Evolutionary conservation across 108 stramenopile genomes (phyloP), one percentile per base, ranked within the genome.

Genomic region (Epithemia pelagica): DNA sequence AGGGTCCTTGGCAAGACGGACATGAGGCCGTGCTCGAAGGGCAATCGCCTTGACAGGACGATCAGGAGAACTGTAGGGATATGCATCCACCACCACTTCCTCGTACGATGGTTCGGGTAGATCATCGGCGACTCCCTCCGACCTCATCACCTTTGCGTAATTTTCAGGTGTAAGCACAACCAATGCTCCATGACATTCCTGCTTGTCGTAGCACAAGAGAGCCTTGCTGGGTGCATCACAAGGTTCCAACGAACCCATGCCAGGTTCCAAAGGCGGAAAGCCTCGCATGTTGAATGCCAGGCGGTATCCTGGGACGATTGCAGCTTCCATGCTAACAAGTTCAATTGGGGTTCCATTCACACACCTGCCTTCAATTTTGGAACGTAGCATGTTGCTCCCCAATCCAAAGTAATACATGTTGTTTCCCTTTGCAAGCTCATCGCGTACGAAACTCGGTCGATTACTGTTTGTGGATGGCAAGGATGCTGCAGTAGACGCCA

Each of bases 141-240:
- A 77, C 58, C 54, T 32, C 69, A 70, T 77, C 0, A 85, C 73
- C n/a, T 61, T 61, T 33, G 79, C 78, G 64, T 85, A 85, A 22
- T 79, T 76, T 56, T 81, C 75, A 21, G 73, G 54, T n/a, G 69
- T 59, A 21, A 85, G 58, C 26, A 64, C 46, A 21, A 76, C 37
- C 55, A 85, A 64, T 10, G 80, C 83, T 32, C 80, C 83, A 54
- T 81, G 83, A 68, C 81, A 82, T 74, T 82, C 81, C n/a, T 57
- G 54, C 19, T 60, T 54, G 46, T 74, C 30, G 71, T 78, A 82
- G 15, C 52, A 52, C 15, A 67, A 22, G 20, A 82, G 65, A 15
- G 77, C 26, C 58, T 67, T 66, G 54, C 70, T 60, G 18, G 24
- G 32, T 23, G 30, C 65, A 28, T 66, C 52, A 26, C 26, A 29